Evolutionary conservation across 2,329 filamentous ascomycete genomes (phyloP), one percentile per base, ranked within the genome.

Genomic region (Cladobotryum mycophilum): DNA sequence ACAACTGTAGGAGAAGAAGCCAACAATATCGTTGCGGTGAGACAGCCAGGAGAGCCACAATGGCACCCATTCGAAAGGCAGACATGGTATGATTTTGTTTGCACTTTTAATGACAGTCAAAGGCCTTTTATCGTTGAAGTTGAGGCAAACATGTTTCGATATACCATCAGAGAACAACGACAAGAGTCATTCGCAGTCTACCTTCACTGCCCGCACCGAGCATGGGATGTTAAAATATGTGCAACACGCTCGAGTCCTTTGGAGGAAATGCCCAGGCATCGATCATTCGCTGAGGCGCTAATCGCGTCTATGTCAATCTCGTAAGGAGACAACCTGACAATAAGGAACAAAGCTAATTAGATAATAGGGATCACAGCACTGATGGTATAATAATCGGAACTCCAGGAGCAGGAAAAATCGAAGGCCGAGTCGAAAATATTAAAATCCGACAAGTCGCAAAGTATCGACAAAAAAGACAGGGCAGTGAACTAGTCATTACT

Each of bases 221-320:
- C 65, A 1, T 69, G 66, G 66, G 66, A 67, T 43, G 50, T 68
- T 25, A 60, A 64, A 14, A 46, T 66, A 13, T 53, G 50, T n/a
- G 49, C 57, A 9, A 56, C 49, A 5, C 58, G 54, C 5, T 51
- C 52, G 1, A 43, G 40, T 13, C 43, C 53, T 14, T 49, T 55
- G 36, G 35, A 51, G 4, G 41, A 48, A 11, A 56, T 60, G 4
- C 22, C 50, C 6, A 49, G 33, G 4, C 56, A 64, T 20, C 46
- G 37, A 35, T 17, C 15, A 4, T 61, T 64, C 44, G 58, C 59
- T 13, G 15, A 54, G 13, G 50, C 45, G 1, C 40, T 67, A 6
- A 53, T 63, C 2, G 48, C 52, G 6, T 60, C 61, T 5, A 44
- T 66, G 25, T 48, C 41, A 4, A 51, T 64, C 9, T 49, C 49